These are phyloP conservation scores for Penicillium angulare DNA, from an alignment of 495 filamentous ascomycete species.

Conservation along the genomic window DNA sequence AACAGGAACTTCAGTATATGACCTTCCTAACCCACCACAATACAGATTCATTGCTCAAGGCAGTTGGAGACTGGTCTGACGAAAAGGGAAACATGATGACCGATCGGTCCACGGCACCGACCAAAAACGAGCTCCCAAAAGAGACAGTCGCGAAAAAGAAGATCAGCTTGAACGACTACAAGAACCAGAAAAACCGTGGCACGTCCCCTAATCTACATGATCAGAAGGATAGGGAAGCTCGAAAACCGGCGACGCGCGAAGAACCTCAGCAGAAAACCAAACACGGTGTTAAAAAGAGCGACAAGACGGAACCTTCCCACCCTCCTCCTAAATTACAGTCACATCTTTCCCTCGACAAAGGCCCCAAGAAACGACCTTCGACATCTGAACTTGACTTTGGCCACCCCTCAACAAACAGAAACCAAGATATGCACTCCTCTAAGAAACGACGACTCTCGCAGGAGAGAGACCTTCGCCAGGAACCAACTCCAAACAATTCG, in stretches of 20 bases:
- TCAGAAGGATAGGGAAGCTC: constrained; percentile 12
- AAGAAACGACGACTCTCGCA: constrained; percentile 35
- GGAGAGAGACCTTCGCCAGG: constrained; percentile 20
- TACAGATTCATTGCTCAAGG: constrained; percentile 44
- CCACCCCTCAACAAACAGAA: constrained; percentile 11
- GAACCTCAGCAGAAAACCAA: constrained; percentile 19
- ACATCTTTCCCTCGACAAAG: constrained; percentile 13
- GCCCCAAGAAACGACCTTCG: constrained; percentile 35
- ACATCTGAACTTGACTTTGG: constrained; percentile 21
- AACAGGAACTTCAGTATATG: constrained; percentile 55
- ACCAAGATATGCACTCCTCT: constrained; percentile 20
- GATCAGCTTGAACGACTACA: constrained; percentile 52
- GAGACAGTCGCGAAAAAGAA: constrained; percentile 42
- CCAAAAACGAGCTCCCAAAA: constrained; percentile 26
- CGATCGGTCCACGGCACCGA: constrained; percentile 36
- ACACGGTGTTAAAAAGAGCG: constrained; percentile 17
- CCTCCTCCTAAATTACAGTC: constrained; percentile 11
- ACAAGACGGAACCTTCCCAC: constrained; percentile 1
- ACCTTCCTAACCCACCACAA: constrained; percentile 52
- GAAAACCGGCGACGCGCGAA: constrained; percentile 14
- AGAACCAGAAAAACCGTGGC: constrained; percentile 40
- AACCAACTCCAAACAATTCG: constrained; percentile 19
- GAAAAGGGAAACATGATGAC: constrained; percentile 47
- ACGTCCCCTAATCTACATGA: constrained; percentile 23
- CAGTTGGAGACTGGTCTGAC: constrained; percentile 54